Percentiles rank a stretch among this genome's conserved stretches.
Conservation (phyloP, 2,329 filamentous ascomycete genomes). For the Neofusicoccum ribis region DNA sequence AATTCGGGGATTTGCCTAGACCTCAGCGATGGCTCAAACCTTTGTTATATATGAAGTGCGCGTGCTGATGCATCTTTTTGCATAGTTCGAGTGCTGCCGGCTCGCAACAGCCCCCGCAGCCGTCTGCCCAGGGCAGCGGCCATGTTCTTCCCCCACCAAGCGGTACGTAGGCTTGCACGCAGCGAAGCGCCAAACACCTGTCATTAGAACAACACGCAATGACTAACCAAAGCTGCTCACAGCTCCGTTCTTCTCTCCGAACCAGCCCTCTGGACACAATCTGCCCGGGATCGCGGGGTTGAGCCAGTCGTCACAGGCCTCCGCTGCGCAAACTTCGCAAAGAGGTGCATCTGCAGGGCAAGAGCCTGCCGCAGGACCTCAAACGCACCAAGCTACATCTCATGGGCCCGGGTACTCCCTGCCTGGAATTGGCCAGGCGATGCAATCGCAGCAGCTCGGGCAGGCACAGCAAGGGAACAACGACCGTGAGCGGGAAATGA, state of each 20-base stretch:
- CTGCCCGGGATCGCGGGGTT: slow-evolving; percentile 48
- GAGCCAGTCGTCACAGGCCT: slow-evolving; percentile 45
- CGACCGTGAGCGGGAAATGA: slow-evolving; percentile 51
- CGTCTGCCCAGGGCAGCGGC: slow-evolving; percentile 36
- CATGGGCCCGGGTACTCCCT: slow-evolving; percentile 46
- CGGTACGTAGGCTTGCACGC: slow-evolving; percentile 29
- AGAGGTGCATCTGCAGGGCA: slow-evolving; percentile 34
- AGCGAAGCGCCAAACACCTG: neutral
- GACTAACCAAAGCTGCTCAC: neutral
- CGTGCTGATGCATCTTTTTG: neutral
- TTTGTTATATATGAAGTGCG: neutral
- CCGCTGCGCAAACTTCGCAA: slow-evolving; percentile 38
- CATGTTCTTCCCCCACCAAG: slow-evolving; percentile 42
- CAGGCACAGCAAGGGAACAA: slow-evolving; percentile 35
- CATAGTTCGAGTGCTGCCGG: slow-evolving; percentile 33
- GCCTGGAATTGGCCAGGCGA: slow-evolving; percentile 47
- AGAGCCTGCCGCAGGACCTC: slow-evolving; percentile 36
- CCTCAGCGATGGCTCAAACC: neutral
- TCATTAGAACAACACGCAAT: neutral
- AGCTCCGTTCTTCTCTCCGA: slow-evolving; percentile 44
- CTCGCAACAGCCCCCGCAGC: slow-evolving; percentile 33
- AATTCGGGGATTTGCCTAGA: neutral
- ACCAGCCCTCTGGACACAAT: slow-evolving; percentile 41
- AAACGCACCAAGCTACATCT: slow-evolving; percentile 32
- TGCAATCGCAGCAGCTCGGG: slow-evolving; percentile 38